A percentile compares a stretch with the other conserved stretches of the same genome.
Conservation (phyloP, 257 asterid species). For the Solanum clarkiae region DNA sequence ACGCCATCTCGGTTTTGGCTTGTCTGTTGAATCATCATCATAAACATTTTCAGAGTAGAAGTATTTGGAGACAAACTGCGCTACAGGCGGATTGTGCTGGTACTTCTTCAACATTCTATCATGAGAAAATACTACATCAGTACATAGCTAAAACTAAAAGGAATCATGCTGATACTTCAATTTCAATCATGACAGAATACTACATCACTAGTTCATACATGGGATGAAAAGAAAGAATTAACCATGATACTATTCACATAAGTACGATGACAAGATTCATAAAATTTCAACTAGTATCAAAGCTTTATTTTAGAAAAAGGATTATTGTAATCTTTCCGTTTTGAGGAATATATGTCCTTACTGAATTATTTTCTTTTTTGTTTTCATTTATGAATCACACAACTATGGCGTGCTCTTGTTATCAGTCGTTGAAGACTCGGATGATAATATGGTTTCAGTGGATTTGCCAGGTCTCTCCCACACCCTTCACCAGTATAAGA, state of each 20-base stretch:
- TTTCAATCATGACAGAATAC: slow-evolving; percentile 20
- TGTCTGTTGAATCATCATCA: slow-evolving; percentile 47
- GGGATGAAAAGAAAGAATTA: neutral
- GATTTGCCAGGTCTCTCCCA: neutral
- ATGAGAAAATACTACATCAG: neutral
- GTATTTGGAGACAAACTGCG: slow-evolving; percentile 38
- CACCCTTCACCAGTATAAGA: neutral
- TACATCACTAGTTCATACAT: neutral
- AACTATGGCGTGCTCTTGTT: neutral
- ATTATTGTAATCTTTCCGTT: neutral
- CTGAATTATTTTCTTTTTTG: neutral
- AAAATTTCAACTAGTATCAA: neutral
- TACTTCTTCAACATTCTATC: slow-evolving; percentile 50
- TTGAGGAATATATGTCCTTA: neutral
- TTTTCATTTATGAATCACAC: neutral
- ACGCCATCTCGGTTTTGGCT: slow-evolving; percentile 52
- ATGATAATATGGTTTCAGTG: neutral
- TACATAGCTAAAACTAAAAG: neutral
- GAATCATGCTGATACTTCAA: neutral
- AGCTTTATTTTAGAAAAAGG: neutral
- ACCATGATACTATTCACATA: neutral
- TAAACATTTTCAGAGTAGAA: slow-evolving; percentile 59
- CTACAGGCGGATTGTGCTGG: slow-evolving; percentile 23
- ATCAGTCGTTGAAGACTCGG: neutral
- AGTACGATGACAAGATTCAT: neutral